A percentile compares a stretch with the other conserved stretches of the same genome.
phyloP scores from a whole-genome alignment of 306 rosid genomes.

The Glycyrrhiza uralensis region DNA sequence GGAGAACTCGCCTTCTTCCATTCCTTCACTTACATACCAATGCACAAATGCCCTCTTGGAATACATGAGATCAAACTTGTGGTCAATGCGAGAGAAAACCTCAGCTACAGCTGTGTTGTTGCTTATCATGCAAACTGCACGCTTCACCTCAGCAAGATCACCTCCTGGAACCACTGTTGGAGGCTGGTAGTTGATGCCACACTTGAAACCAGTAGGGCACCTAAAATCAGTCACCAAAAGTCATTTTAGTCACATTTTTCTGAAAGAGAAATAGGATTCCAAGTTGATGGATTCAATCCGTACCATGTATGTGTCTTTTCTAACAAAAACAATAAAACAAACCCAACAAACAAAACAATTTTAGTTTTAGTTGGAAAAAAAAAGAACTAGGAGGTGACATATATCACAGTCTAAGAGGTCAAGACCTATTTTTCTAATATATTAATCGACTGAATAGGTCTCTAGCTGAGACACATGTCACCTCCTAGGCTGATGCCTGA shows the following conservation, averaged over 20 bases:
- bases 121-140: conserved; percentile 80
- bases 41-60: conserved; percentile 76
- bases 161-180: conserved; percentile 79
- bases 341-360: no score
- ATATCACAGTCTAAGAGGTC: no score
- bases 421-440: no score
- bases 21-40: conserved; percentile 84
- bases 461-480: no score
- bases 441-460: no score
- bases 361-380: no score
- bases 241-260: background rate
- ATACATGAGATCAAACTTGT: conserved; percentile 70
- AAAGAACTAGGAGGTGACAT: no score
- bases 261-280: background rate
- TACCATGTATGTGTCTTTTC: no score
- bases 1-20: conserved; percentile 88
- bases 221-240: conserved; percentile 29
- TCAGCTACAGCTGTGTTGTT: conserved; percentile 68
- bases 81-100: conserved; percentile 69
- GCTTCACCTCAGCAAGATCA: conserved; percentile 66
- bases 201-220: conserved; percentile 91
- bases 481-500: no score
- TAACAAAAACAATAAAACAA: no score
- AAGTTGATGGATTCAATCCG: no score
- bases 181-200: conserved; percentile 76